Evolutionary conservation across 2,329 filamentous ascomycete genomes (phyloP), one percentile per base, ranked within the genome.

Genomic region (Neurospora crassa): DNA sequence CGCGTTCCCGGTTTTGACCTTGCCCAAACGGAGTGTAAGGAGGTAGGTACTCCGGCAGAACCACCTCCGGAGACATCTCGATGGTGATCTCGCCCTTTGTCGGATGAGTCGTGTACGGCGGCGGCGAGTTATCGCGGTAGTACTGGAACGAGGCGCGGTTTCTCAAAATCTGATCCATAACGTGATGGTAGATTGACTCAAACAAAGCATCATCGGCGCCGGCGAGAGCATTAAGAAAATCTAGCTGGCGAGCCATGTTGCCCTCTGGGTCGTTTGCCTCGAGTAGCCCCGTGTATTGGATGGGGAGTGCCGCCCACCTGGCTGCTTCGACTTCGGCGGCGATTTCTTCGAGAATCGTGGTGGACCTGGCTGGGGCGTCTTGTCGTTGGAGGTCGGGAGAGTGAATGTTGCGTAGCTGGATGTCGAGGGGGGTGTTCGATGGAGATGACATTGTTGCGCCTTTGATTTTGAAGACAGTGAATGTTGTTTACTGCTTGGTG

Each of bases 191-290:
- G 3, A 43, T 43, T 7, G 18, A 43, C 0, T 43, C 42, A 2
- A 18, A 8, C 42, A 10, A 4, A 18, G 7, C 0, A 45, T 45
- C 18, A n/a, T 45, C 18, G 18, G 1, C 42, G 18, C 42, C 42
- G 42, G 42, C 1, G 1, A n/a, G 1, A n/a, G 42, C 42, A 5
- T 11, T 0, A n/a, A 10, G 1, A 4, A 45, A 45, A 42, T 16
- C 41, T 1, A 2, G 0, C 16, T 2, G 5, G 16, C 41, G 41
- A 1, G 5, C 6, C 6, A 6, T 0, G 34, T 37, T 5, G 34
- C 34, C 34, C 5, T 37, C 34, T 37, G 16, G 41, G 41, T 43
- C 41, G 16, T 43, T 43, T 45, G 2, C 2, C 2, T n/a, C 43
- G 43, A n/a, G 0, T 45, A 45, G 7, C 43, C 3, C 18, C 2